Percentiles rank a stretch among this genome's conserved stretches.
phyloP scores from a whole-genome alignment of 1,284 basidiomycete genomes.

The Cryptococcus sp. region DNA sequence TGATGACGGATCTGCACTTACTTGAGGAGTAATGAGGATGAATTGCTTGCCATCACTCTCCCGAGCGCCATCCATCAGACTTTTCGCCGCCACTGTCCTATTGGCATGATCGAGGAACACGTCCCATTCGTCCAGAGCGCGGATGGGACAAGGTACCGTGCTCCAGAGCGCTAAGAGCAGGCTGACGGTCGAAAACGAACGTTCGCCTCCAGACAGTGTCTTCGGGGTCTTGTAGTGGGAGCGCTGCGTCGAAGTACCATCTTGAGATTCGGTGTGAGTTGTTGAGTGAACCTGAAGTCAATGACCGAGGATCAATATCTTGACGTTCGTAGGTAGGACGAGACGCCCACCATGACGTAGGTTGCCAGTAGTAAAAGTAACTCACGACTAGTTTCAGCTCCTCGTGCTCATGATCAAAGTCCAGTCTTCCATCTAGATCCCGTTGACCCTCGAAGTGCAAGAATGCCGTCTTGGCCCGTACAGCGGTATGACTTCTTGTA shows the following conservation, averaged over 20 bases:
- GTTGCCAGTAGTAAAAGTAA: conserved; percentile 6
- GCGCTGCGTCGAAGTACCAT: conserved; percentile 9
- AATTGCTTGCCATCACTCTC: conserved; percentile 83
- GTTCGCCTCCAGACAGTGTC: conserved; percentile 83
- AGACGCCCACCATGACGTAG: background rate
- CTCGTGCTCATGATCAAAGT: conserved; percentile 73
- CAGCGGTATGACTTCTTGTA: conserved; percentile 80
- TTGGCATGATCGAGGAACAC: conserved; percentile 97
- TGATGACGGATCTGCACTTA: conserved; percentile 14
- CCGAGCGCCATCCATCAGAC: conserved; percentile 89
- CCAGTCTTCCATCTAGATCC: conserved; percentile 75
- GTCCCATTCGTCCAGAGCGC: conserved; percentile 88
- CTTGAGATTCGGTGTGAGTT: conserved; percentile 16
- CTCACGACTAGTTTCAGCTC: conserved; percentile 70
- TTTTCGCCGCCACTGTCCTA: conserved; percentile 83
- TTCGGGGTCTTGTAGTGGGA: conserved; percentile 65
- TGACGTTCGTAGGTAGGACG: too few species aligned
- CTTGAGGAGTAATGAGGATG: conserved; percentile 80
- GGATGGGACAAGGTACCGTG: conserved; percentile 86
- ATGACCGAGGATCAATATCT: background rate
- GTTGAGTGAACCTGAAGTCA: conserved; percentile 31
- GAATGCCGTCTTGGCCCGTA: conserved; percentile 82
- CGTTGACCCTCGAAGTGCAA: conserved; percentile 77
- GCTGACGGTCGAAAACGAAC: conserved; percentile 95
- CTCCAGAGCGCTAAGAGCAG: conserved; percentile 93